These are phyloP conservation scores for Mycena amicta DNA, from an alignment of 768 basidiomycete species.

Conservation along the genomic window DNA sequence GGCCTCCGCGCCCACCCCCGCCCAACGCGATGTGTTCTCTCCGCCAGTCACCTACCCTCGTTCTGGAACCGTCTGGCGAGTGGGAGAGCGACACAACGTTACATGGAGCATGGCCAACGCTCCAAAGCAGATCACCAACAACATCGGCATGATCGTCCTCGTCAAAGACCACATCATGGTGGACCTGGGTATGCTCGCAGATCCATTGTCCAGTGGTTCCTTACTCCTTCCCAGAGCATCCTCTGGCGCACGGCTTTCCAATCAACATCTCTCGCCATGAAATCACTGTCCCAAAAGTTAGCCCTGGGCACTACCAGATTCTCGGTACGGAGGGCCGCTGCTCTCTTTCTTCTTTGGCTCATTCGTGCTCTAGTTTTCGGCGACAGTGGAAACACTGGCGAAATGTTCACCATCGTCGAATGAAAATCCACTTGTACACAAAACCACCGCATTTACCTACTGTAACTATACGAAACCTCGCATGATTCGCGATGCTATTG, in stretches of 20 bases:
- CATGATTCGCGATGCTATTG: too few relatives aligned
- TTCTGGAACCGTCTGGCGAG: conserved; percentile 44
- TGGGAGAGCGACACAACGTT: conserved; percentile 47
- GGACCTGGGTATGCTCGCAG: conserved; percentile 34
- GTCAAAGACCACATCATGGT: conserved; percentile 31
- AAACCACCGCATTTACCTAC: neutral
- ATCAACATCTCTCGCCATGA: conserved; percentile 36
- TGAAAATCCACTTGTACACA: conserved; percentile 22
- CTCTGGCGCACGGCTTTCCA: conserved; percentile 41
- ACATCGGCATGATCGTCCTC: conserved; percentile 41
- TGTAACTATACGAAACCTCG: too few relatives aligned
- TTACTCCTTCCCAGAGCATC: conserved; percentile 27
- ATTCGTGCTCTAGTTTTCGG: conserved; percentile 47
- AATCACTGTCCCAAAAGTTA: conserved; percentile 43
- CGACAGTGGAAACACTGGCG: conserved; percentile 55
- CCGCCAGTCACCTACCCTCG: conserved; percentile 52
- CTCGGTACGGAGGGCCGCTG: conserved; percentile 44
- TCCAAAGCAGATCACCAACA: conserved; percentile 46
- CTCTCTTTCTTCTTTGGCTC: neutral
- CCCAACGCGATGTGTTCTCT: conserved; percentile 45
- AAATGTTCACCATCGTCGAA: conserved; percentile 44
- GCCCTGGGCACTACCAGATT: conserved; percentile 43
- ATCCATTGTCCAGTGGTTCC: neutral
- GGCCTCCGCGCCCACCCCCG: conserved; percentile 24
- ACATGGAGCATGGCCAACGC: conserved; percentile 48